These are phyloP conservation scores for Fraxinus dipetala DNA, from an alignment of 305 asterid species.

Conservation along the genomic window DNA sequence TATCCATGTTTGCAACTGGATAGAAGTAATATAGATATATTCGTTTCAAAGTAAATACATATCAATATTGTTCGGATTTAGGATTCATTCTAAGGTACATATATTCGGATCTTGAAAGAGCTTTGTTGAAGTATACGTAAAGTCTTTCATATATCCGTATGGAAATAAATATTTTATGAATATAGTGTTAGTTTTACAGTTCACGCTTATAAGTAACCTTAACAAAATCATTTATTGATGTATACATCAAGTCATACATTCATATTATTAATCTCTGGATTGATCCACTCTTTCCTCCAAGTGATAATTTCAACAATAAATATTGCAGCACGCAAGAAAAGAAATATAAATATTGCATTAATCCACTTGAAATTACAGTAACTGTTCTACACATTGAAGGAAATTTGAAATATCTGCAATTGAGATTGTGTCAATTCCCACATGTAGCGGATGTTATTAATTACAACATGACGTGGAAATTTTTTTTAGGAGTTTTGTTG, in stretches of 20 bases:
- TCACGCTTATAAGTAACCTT: too few relatives aligned
- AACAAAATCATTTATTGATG: neutral
- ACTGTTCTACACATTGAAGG: neutral
- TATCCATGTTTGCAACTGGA: too few relatives aligned
- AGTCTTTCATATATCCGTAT: too few relatives aligned
- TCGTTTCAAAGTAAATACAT: too few relatives aligned
- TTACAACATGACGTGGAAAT: slow-evolving; percentile 8
- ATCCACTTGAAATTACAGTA: slow-evolving; percentile 4
- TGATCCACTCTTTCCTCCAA: neutral
- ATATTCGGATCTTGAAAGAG: too few relatives aligned
- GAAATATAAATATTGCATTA: neutral
- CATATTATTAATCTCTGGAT: neutral
- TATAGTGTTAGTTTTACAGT: too few relatives aligned
- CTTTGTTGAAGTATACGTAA: too few relatives aligned
- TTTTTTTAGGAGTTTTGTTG: neutral
- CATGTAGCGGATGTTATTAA: slow-evolving; percentile 1
- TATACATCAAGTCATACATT: neutral
- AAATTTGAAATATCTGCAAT: slow-evolving; percentile 6
- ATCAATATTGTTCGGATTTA: too few relatives aligned
- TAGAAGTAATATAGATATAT: too few relatives aligned
- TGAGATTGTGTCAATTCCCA: slow-evolving; percentile 10
- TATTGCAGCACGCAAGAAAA: neutral
- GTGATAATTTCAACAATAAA: neutral
- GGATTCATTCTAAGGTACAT: too few relatives aligned
- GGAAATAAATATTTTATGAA: too few relatives aligned